Percentiles rank a stretch among this genome's conserved stretches.
These are phyloP conservation scores for Retiboletus fuscus DNA, from an alignment of 1,284 basidiomycete genomes.

Conservation along the genomic window DNA sequence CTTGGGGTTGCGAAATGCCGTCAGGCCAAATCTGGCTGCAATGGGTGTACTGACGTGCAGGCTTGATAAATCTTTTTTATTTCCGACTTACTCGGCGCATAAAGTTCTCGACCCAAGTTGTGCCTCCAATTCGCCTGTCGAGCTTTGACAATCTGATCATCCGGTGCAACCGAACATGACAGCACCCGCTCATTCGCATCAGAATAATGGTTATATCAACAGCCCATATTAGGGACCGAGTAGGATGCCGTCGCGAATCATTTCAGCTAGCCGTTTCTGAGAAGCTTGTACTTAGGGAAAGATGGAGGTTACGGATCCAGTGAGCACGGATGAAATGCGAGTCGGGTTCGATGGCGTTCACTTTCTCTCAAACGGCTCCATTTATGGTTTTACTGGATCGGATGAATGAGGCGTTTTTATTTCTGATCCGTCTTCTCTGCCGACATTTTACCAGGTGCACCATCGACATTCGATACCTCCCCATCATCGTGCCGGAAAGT, in stretches of 20 bases:
- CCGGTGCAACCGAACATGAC: no score
- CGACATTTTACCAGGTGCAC: constrained; percentile 55
- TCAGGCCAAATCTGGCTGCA: no score
- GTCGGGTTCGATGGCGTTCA: constrained; percentile 85
- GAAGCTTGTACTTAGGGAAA: constrained; percentile 62
- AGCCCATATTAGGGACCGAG: no score
- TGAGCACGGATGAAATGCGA: constrained; percentile 65
- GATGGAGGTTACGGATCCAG: constrained; percentile 71
- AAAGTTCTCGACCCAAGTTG: no score
- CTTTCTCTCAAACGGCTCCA: constrained; percentile 79
- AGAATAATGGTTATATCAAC: no score
- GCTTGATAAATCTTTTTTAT: no score
- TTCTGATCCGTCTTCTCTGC: background rate
- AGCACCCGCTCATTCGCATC: no score
- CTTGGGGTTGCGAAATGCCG: no score
- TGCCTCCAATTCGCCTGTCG: no score
- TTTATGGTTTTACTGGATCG: constrained; percentile 80
- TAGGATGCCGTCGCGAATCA: constrained; percentile 4
- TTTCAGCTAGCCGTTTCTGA: constrained; percentile 8
- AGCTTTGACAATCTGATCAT: no score
- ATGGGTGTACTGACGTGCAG: no score
- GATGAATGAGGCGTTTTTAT: constrained; percentile 60
- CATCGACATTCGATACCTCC: constrained; percentile 76
- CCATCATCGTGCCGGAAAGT: constrained; percentile 68
- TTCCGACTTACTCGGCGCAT: no score